These are phyloP conservation scores for Lichenothelia convexa DNA, from an alignment of 495 filamentous ascomycete genomes.

Conservation along the genomic window DNA sequence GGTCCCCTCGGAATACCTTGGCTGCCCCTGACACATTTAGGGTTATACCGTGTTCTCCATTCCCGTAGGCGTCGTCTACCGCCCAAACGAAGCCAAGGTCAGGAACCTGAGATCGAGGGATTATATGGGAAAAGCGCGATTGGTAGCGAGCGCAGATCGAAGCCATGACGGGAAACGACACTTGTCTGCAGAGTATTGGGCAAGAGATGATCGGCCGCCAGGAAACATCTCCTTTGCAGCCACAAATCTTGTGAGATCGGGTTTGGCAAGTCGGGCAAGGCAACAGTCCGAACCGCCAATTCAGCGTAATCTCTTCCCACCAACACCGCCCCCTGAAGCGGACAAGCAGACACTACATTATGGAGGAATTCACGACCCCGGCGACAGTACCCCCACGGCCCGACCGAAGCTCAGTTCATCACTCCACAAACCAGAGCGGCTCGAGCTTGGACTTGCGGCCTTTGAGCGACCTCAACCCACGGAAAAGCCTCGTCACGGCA, in stretches of 20 bases:
- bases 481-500: conserved; percentile 15
- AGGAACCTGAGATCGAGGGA: conserved; percentile 95
- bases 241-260: conserved; percentile 74
- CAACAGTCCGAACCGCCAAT: conserved; percentile 79
- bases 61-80: conserved; percentile 83
- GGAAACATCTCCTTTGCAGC: conserved; percentile 80
- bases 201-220: conserved; percentile 51
- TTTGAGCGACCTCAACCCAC: conserved; percentile 15
- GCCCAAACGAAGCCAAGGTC: conserved; percentile 93
- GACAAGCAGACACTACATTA: conserved; percentile 28
- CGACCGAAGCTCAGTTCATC: no score
- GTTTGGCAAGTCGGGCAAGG: conserved; percentile 50
- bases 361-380: no score
- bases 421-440: conserved; percentile 16
- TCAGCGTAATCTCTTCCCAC: conserved; percentile 77
- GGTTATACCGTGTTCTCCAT: conserved; percentile 99
- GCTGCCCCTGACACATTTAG: conserved; percentile 24
- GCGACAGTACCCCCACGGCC: no score
- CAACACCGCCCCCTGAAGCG: conserved; percentile 83
- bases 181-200: conserved; percentile 18
- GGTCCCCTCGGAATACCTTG: no score
- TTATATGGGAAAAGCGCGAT: conserved; percentile 81
- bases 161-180: conserved; percentile 52
- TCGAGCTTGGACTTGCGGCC: conserved; percentile 22
- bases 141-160: conserved; percentile 82